Percentiles rank a stretch among this genome's conserved stretches.
Conservation (phyloP, 163 green algal species). For the Trebouxiophyceae sp. region DNA sequence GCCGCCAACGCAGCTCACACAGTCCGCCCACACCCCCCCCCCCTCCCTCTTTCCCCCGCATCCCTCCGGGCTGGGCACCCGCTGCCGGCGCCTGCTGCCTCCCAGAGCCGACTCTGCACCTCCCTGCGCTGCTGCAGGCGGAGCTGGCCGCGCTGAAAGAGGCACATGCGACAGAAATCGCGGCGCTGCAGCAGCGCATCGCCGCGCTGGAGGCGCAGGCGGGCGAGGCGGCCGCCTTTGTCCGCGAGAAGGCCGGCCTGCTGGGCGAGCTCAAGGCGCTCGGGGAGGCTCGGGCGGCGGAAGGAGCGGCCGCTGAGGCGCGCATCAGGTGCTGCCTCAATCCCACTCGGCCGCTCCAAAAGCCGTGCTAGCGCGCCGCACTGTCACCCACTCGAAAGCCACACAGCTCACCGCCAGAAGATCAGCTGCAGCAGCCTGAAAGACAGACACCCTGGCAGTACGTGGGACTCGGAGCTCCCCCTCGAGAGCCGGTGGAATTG, state of each 20-base stretch:
- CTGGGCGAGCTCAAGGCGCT: not conserved
- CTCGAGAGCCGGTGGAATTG: no score
- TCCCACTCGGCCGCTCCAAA: no score
- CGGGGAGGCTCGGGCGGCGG: no score
- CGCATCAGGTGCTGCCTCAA: not conserved
- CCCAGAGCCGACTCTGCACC: not conserved
- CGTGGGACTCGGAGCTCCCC: no score
- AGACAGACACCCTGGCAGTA: no score
- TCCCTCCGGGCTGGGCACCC: not conserved
- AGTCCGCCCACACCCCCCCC: not conserved
- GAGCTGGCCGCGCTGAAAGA: not conserved
- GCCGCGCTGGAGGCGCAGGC: not conserved
- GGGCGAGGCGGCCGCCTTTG: not conserved
- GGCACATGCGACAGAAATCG: slow-evolving; percentile 7
- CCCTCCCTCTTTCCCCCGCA: no score
- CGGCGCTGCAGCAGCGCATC: slow-evolving; percentile 10
- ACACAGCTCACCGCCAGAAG: no score
- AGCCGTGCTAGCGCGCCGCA: no score
- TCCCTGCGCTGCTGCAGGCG: not conserved
- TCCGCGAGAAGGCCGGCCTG: not conserved
- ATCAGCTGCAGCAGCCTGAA: no score
- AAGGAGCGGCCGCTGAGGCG: not conserved
- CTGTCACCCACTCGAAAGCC: no score
- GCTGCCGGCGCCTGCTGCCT: not conserved
- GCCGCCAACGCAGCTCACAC: not conserved